These are phyloP conservation scores for Hordeum marinum DNA, from an alignment of 176 grass and related monocot species.

Conservation along the genomic window DNA sequence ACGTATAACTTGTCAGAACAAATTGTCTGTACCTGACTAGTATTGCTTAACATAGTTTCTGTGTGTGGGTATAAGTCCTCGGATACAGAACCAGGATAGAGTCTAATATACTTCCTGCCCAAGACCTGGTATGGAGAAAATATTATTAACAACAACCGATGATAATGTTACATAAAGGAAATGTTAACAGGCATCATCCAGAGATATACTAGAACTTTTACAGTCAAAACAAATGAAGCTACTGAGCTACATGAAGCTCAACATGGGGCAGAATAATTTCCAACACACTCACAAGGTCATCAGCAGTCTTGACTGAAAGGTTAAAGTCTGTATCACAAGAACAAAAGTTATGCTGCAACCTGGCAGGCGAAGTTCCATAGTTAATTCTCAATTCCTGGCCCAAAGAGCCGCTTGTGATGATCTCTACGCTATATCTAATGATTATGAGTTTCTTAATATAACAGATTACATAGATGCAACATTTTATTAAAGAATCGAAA, in stretches of 20 bases:
- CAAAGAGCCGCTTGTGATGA: background rate
- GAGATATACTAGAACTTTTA: background rate
- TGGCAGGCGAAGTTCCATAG: background rate
- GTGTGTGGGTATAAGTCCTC: constrained; percentile 77
- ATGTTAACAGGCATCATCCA: background rate
- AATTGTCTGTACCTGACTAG: constrained; percentile 61
- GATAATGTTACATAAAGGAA: background rate
- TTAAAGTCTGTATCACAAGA: background rate
- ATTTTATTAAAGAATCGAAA: background rate
- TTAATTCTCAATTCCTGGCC: background rate
- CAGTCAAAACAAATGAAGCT: background rate
- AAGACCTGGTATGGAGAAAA: constrained; percentile 52
- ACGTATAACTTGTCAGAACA: background rate
- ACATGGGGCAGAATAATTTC: background rate
- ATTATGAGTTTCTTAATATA: background rate
- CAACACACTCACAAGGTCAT: background rate
- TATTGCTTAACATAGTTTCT: constrained; percentile 81
- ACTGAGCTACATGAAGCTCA: background rate
- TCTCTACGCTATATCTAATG: background rate
- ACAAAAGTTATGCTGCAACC: background rate
- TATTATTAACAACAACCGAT: background rate
- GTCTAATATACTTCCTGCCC: constrained; percentile 91
- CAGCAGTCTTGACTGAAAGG: background rate
- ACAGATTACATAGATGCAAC: background rate
- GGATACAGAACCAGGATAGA: constrained; percentile 72